Conservation (phyloP, 441 rosid genomes). For the Corymbia calophylla region DNA sequence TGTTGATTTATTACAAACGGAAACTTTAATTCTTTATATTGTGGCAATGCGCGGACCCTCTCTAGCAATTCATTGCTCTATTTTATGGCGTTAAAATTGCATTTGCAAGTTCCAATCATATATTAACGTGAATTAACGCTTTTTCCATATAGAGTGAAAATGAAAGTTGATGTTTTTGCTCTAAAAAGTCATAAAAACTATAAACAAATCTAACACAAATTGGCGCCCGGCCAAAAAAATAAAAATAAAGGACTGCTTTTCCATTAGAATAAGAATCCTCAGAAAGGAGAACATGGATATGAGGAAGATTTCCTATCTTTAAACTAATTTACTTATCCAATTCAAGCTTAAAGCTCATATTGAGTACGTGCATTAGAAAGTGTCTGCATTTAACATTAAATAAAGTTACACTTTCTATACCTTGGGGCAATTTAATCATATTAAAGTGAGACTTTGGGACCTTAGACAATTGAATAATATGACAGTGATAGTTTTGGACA, state of each 20-base stretch:
- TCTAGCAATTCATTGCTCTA: background rate
- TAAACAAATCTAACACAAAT: background rate
- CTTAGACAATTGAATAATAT: background rate
- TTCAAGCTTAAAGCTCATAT: background rate
- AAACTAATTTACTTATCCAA: background rate
- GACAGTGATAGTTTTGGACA: no score
- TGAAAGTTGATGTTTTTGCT: background rate
- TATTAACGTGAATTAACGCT: background rate
- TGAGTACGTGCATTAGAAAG: background rate
- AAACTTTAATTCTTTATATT: background rate
- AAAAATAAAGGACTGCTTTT: background rate
- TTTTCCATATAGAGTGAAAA: background rate
- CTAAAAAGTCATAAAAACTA: background rate
- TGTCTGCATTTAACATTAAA: background rate
- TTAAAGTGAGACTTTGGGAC: background rate
- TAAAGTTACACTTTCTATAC: background rate
- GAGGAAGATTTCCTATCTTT: background rate
- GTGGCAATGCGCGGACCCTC: background rate
- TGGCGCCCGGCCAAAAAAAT: background rate
- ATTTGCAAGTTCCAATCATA: background rate
- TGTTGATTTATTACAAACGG: background rate
- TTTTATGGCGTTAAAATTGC: background rate
- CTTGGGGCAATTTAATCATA: background rate
- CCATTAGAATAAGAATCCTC: background rate
- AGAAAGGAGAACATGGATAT: background rate